A percentile compares a stretch with the other conserved stretches of the same genome.
phyloP scores from a whole-genome alignment of 345 rosid genomes.

The Citropsis articulata region DNA sequence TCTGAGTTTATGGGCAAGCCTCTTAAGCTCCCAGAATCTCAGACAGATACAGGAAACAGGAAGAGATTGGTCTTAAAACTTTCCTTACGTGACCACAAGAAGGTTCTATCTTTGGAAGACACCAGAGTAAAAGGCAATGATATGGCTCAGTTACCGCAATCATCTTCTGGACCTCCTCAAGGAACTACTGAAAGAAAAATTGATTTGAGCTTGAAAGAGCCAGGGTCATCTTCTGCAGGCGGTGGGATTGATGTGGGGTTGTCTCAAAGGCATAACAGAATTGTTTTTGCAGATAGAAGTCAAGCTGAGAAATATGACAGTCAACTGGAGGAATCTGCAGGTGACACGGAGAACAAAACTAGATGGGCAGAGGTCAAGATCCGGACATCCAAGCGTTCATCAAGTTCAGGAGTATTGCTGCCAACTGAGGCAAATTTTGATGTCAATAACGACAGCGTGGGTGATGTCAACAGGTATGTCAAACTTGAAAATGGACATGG shows the following conservation, averaged over 20 bases:
- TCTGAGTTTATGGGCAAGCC: slow-evolving; percentile 30
- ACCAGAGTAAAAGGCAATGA: slow-evolving; percentile 28
- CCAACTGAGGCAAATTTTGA: slow-evolving; percentile 23
- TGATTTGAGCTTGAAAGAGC: slow-evolving; percentile 29
- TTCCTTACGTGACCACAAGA: slow-evolving; percentile 59
- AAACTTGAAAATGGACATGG: slow-evolving; percentile 19
- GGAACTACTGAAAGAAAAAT: slow-evolving; percentile 29
- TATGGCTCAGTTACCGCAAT: slow-evolving; percentile 33
- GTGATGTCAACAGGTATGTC: slow-evolving; percentile 39
- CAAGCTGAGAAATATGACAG: slow-evolving; percentile 24
- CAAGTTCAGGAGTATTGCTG: slow-evolving; percentile 25
- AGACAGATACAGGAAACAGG: slow-evolving; percentile 49
- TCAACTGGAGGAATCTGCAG: slow-evolving; percentile 35
- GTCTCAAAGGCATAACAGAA: slow-evolving; percentile 25
- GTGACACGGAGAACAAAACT: slow-evolving; percentile 37
- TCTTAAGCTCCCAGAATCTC: slow-evolving; percentile 42
- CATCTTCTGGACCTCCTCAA: slow-evolving; percentile 35
- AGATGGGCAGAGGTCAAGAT: slow-evolving; percentile 54
- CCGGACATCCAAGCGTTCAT: slow-evolving; percentile 37
- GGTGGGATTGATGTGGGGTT: slow-evolving; percentile 32
- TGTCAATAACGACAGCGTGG: slow-evolving; percentile 28
- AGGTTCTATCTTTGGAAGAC: slow-evolving; percentile 38
- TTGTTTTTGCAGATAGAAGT: slow-evolving; percentile 31
- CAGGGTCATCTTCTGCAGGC: slow-evolving; percentile 40
- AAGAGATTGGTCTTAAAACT: slow-evolving; percentile 74